Evolutionary conservation across 495 filamentous ascomycete genomes (phyloP), one percentile per base, ranked within the genome.

Genomic region (Penicillium diatomitis): DNA sequence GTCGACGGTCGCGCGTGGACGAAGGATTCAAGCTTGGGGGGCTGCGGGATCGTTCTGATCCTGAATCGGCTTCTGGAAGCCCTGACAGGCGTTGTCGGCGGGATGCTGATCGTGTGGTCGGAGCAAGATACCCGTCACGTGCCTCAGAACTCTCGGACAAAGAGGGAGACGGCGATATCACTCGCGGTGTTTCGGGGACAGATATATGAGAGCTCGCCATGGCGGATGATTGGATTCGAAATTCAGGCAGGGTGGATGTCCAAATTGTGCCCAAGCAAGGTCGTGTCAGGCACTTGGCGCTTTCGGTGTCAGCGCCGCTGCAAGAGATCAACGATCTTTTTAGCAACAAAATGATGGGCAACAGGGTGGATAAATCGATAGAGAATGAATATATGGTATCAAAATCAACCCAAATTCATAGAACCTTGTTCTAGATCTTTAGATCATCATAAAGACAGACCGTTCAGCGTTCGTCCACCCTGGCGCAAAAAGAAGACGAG

Each of bases 121-220:
- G 85, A 12, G 74, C 82, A 49, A 70, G 70, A 61, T 85, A 85
- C 35, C 64, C 68, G 50, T 80, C 75, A 49, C 60, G 65, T 57
- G 66, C 56, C 40, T 71, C 58, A 55, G 67, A 68, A 31, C 54
- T 57, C 43, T 85, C 82, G 46, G 82, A 81, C 9, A 80, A 74
- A 2, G 83, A 77, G 46, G 83, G 83, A 20, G 81, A 81, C 11
- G 85, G 84, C 28, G 84, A 85, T 49, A 83, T 86, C 55, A 87
- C 78, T 55, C 83, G 79, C 52, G 84, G 84, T 48, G 79, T 83
- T 44, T 77, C 73, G 45, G 85, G 85, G 32, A 83, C 69, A 44
- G 66, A 57, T 40, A 61, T 62, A 49, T 66, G 60, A 34, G 67
- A 71, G 36, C 77, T 70, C 38, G 78, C 59, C 76, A 80, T 82